Evolutionary conservation across 441 rosid genomes (phyloP).

Genomic region (Croton laevigatus): DNA sequence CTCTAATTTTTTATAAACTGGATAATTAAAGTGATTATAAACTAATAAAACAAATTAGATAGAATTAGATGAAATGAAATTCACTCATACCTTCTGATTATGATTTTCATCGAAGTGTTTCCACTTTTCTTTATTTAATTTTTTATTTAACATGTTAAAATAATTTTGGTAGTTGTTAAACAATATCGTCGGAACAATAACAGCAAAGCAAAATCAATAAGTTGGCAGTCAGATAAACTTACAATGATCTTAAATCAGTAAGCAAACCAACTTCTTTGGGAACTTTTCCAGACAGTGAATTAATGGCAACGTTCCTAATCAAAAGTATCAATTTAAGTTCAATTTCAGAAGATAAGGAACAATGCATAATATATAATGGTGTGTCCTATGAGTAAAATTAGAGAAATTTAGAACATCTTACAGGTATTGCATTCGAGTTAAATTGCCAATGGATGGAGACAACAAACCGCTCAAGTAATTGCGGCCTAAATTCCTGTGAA

Average conservation of each 20-base stretch:
- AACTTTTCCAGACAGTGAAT: slow-evolving; percentile 47
- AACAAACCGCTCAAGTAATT: slow-evolving; percentile 50
- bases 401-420: slow-evolving; percentile 18
- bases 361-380: too few relatives aligned
- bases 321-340: neutral
- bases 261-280: slow-evolving; percentile 59
- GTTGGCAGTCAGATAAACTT: slow-evolving; percentile 25
- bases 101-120: too few relatives aligned
- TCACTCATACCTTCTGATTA: too few relatives aligned
- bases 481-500: slow-evolving; percentile 46
- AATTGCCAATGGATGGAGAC: slow-evolving; percentile 36
- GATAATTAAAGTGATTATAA: too few relatives aligned
- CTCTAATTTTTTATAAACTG: too few relatives aligned
- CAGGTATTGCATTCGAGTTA: slow-evolving; percentile 49
- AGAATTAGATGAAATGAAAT: too few relatives aligned
- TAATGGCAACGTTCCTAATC: slow-evolving; percentile 34
- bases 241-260: slow-evolving; percentile 50
- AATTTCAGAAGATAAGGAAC: neutral
- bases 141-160: too few relatives aligned
- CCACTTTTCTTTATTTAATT: too few relatives aligned
- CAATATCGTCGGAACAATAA: neutral
- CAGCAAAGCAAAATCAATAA: neutral
- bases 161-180: too few relatives aligned
- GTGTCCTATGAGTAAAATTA: neutral
- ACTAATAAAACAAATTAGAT: too few relatives aligned